These are phyloP conservation scores for Udeniomyces megalosporus DNA, from an alignment of 768 basidiomycete genomes.

Conservation along the genomic window DNA sequence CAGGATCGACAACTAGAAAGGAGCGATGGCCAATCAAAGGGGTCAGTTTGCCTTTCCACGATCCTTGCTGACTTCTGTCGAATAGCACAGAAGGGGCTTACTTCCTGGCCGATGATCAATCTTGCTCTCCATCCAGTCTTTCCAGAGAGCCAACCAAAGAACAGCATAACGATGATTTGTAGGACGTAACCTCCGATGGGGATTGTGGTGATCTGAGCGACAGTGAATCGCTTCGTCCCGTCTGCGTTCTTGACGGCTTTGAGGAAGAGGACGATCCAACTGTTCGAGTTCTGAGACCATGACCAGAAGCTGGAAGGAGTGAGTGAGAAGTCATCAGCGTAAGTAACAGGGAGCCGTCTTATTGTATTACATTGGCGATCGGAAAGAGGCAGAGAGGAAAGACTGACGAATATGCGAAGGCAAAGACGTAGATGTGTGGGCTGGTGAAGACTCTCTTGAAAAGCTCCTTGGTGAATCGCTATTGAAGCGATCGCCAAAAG, in stretches of 20 bases:
- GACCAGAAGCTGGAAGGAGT: not conserved
- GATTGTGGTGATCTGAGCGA: constrained; percentile 20
- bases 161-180: constrained; percentile 20
- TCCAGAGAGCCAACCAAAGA: constrained; percentile 18
- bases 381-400: not conserved
- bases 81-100: constrained; percentile 9
- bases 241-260: constrained; percentile 20
- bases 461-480: constrained; percentile 9
- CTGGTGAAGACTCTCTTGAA: constrained; percentile 15
- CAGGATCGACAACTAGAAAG: too few species aligned
- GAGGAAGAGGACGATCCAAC: too few species aligned
- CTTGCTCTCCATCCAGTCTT: constrained; percentile 16
- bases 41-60: too few species aligned
- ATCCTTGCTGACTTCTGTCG: too few species aligned
- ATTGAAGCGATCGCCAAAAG: too few species aligned
- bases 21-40: too few species aligned
- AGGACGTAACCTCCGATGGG: constrained; percentile 20
- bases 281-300: constrained; percentile 19
- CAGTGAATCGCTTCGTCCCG: constrained; percentile 16
- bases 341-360: too few species aligned
- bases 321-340: too few species aligned
- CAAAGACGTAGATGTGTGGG: constrained; percentile 18
- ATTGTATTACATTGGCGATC: too few species aligned
- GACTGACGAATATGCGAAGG: not conserved
- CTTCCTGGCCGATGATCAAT: constrained; percentile 18